Evolutionary conservation across 1,284 basidiomycete genomes (phyloP).

Genomic region (Ustilago hordei): DNA sequence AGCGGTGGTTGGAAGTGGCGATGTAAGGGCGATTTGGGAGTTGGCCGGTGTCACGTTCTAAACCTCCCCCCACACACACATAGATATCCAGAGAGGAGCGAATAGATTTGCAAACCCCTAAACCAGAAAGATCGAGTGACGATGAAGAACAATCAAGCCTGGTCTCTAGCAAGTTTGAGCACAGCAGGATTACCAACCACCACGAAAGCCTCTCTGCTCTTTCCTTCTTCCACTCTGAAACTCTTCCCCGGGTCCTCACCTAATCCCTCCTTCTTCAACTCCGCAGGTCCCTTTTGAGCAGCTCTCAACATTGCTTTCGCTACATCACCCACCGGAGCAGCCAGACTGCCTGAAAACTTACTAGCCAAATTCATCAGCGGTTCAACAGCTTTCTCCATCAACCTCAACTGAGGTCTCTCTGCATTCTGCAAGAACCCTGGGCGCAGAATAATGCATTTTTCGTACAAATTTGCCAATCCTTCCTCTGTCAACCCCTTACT

Average conservation of each 20-base stretch:
- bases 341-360: conserved; percentile 12
- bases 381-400: conserved; percentile 68
- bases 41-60: conserved; percentile 29
- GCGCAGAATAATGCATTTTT: conserved; percentile 78
- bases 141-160: not conserved
- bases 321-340: conserved; percentile 27
- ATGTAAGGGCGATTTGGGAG: conserved; percentile 23
- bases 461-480: conserved; percentile 76
- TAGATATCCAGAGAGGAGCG: not conserved
- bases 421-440: conserved; percentile 73
- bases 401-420: conserved; percentile 57
- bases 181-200: conserved; percentile 14
- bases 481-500: conserved; percentile 82
- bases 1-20: not conserved
- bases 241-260: not conserved
- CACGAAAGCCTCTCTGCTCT: not conserved
- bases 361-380: conserved; percentile 8
- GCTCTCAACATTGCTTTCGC: conserved; percentile 48
- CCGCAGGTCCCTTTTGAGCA: conserved; percentile 20
- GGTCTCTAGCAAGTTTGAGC: conserved; percentile 21
- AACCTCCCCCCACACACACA: not conserved
- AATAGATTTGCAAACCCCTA: too few relatives aligned
- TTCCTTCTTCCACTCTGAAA: conserved; percentile 28
- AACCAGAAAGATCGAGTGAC: too few relatives aligned
- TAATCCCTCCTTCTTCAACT: conserved; percentile 8